These are phyloP conservation scores for Ulmus americana DNA, from an alignment of 331 rosid genomes.

Conservation along the genomic window DNA sequence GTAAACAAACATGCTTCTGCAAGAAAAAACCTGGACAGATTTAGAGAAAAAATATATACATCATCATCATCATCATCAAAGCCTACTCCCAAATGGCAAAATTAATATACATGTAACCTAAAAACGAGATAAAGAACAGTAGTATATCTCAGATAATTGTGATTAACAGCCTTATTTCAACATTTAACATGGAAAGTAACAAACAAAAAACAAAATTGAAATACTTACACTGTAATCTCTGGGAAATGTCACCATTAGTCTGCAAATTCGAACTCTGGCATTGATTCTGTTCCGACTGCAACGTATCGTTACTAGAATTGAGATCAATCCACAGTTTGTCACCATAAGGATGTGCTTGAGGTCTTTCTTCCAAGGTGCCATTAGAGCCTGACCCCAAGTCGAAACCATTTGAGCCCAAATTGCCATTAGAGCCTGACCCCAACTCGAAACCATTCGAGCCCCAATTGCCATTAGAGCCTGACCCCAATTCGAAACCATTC, in stretches of 20 bases:
- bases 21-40: too few species aligned
- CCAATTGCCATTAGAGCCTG: background rate
- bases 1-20: background rate
- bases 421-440: slow-evolving; percentile 14
- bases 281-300: slow-evolving; percentile 30
- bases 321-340: slow-evolving; percentile 23
- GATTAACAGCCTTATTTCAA: background rate
- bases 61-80: too few species aligned
- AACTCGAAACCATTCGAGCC: slow-evolving; percentile 15
- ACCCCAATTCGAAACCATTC: too few species aligned
- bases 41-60: too few species aligned
- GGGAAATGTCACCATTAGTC: slow-evolving; percentile 31
- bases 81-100: too few species aligned
- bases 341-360: slow-evolving; percentile 26
- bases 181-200: background rate
- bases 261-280: slow-evolving; percentile 33
- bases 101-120: too few species aligned
- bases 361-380: slow-evolving; percentile 21
- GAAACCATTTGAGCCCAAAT: slow-evolving; percentile 1
- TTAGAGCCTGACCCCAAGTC: slow-evolving; percentile 18
- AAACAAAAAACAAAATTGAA: background rate
- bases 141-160: too few species aligned
- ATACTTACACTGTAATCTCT: slow-evolving; percentile 44
- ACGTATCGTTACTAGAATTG: slow-evolving; percentile 19
- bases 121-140: too few species aligned